These are phyloP conservation scores for Colletotrichum spinosum DNA, from an alignment of 2,329 filamentous ascomycete genomes.

Conservation along the genomic window DNA sequence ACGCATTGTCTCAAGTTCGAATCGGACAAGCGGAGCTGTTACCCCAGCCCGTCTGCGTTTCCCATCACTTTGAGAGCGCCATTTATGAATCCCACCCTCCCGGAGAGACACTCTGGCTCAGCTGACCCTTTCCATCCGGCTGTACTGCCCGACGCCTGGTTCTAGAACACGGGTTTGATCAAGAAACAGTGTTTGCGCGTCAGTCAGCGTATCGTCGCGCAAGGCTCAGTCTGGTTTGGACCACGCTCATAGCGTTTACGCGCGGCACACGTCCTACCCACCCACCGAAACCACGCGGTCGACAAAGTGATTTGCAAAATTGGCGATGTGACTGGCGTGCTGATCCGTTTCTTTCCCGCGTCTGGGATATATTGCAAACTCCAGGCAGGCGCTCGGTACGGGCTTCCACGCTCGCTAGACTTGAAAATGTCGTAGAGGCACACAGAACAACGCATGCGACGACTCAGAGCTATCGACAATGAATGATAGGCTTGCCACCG, in stretches of 20 bases:
- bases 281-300: background rate
- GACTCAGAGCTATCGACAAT: conserved; percentile 1
- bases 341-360: background rate
- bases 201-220: conserved; percentile 6
- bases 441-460: background rate
- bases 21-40: background rate
- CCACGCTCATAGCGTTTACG: background rate
- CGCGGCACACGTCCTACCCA: conserved; percentile 18
- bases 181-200: background rate
- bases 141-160: background rate
- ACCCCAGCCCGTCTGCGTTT: background rate
- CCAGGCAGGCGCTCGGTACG: background rate
- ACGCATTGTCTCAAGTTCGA: conserved; percentile 4
- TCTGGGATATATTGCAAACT: conserved; percentile 11
- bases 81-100: background rate
- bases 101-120: background rate
- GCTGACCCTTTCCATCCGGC: background rate
- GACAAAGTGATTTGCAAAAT: background rate
- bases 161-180: conserved; percentile 10
- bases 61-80: background rate
- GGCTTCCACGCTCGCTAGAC: background rate
- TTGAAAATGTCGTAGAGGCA: background rate
- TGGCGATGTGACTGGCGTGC: conserved; percentile 1
- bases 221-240: background rate
- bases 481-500: background rate